Evolutionary conservation across 2,329 filamentous ascomycete species (phyloP), one percentile per base, ranked within the genome.

Genomic region (Annulohypoxylon truncatum): DNA sequence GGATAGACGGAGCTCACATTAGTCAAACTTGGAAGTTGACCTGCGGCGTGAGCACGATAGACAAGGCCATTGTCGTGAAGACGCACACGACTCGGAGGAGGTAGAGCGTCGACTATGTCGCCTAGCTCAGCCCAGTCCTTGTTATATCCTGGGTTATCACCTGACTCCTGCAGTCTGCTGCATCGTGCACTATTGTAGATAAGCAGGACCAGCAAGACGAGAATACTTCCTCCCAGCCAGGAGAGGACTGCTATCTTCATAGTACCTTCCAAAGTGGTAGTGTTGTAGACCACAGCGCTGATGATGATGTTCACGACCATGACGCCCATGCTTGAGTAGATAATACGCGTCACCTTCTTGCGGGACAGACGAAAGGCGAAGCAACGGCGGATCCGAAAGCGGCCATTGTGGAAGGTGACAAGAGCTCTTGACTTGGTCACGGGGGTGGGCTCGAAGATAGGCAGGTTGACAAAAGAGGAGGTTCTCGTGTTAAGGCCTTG

Each of bases 51-150:
- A 5, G 20, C 12, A 5, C 18, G 26, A 3, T 31, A 29, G 9
- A 29, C n/a, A 24, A 15, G 3, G 2, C n/a, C n/a, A 7, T n/a
- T n/a, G n/a, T 13, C 20, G 22, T 26, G 20, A 24, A 24, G 20
- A 5, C n/a, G 42, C 5, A 22, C 20, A 26, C 4, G 42, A 28
- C n/a, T 29, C 10, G 46, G 3, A 8, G 46, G n/a, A 5, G 8
- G 26, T 6, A 28, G 4, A n/a, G 8, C 2, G 46, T 4, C n/a
- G 4, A 42, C 8, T 3, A 28, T 35, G 10, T 47, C 33, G 3
- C 38, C 40, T 10, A 61, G 29, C 15, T 61, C 58, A 22, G 48
- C 13, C 59, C 59, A 61, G n/a, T 15, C n/a, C 20, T 18, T 40
- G 20, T 10, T 12, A 24, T n/a, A 31, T 3, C 12, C 24, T 4